A percentile compares a stretch with the other conserved stretches of the same genome.
phyloP scores from a whole-genome alignment of 192 early-diverging fungal species.

The Fimicolochytrium jonesii region DNA sequence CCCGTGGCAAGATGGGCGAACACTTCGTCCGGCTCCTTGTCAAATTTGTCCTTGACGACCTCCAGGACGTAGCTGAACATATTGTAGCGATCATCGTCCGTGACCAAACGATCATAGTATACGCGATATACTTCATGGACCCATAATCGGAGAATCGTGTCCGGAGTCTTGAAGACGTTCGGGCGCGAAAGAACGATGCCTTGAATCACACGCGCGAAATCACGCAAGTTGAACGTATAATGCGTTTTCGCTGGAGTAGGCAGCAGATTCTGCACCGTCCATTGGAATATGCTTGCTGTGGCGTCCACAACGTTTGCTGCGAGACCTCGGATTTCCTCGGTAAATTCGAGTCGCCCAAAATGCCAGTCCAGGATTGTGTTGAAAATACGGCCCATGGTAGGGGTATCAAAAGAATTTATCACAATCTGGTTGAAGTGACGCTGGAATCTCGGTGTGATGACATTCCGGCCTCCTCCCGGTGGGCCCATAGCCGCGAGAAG shows the following conservation, averaged over 20 bases:
- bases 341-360: slow-evolving; percentile 51
- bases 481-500: slow-evolving; percentile 58
- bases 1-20: slow-evolving; percentile 46
- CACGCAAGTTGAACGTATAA: slow-evolving; percentile 63
- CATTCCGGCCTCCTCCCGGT: slow-evolving; percentile 60
- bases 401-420: slow-evolving; percentile 54
- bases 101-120: slow-evolving; percentile 55
- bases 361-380: slow-evolving; percentile 58
- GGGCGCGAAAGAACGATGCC: slow-evolving; percentile 54
- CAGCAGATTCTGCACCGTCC: slow-evolving; percentile 51
- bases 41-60: slow-evolving; percentile 43
- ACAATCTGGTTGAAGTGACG: slow-evolving; percentile 62
- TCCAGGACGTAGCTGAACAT: slow-evolving; percentile 43
- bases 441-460: slow-evolving; percentile 54
- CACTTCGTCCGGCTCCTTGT: slow-evolving; percentile 42
- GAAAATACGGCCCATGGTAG: slow-evolving; percentile 55
- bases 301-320: slow-evolving; percentile 38
- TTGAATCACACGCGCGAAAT: slow-evolving; percentile 57
- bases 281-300: slow-evolving; percentile 50
- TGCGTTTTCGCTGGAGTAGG: slow-evolving; percentile 65
- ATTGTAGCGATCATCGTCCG: slow-evolving; percentile 48
- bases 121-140: slow-evolving; percentile 57
- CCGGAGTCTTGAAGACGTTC: slow-evolving; percentile 30
- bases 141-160: slow-evolving; percentile 51
- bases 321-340: slow-evolving; percentile 42